These are phyloP conservation scores for Gelatoporia subvermispora DNA, from an alignment of 768 basidiomycete species.

Conservation along the genomic window DNA sequence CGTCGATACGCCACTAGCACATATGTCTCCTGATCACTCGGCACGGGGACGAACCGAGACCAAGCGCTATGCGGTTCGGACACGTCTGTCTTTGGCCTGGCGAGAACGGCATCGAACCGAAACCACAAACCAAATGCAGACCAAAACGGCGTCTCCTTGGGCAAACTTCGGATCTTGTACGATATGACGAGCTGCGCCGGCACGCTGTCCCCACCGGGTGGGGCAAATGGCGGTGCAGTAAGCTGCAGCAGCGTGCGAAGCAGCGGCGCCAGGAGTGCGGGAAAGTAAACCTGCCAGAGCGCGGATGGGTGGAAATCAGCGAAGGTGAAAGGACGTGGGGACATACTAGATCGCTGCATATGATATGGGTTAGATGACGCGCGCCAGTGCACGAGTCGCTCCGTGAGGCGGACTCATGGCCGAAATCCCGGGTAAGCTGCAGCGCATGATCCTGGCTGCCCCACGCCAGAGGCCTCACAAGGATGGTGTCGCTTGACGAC, in stretches of 20 bases:
- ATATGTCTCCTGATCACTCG: conserved; percentile 36
- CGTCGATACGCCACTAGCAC: conserved; percentile 60
- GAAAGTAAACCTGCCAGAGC: conserved; percentile 70
- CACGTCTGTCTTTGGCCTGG: conserved; percentile 2
- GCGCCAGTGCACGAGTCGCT: background rate
- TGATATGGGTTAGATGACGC: conserved; percentile 50
- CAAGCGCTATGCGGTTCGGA: conserved; percentile 7
- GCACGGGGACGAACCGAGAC: conserved; percentile 19
- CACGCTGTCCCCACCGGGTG: conserved; percentile 2
- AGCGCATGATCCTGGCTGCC: conserved; percentile 45
- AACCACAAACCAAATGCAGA: conserved; percentile 78
- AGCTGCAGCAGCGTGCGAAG: conserved; percentile 70
- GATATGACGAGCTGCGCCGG: conserved; percentile 45
- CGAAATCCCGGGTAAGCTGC: background rate
- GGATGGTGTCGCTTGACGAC: conserved; percentile 18
- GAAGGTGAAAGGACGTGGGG: background rate
- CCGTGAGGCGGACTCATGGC: background rate
- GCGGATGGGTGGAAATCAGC: background rate
- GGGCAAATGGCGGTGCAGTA: conserved; percentile 46
- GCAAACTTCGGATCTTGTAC: conserved; percentile 70
- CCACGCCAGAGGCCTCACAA: conserved; percentile 67
- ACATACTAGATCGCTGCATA: conserved; percentile 83
- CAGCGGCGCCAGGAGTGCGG: conserved; percentile 72
- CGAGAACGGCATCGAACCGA: conserved; percentile 48
- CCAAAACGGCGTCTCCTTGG: conserved; percentile 77